These are phyloP conservation scores for Colletotrichum paranaense DNA, from an alignment of 2,329 filamentous ascomycete species.

Conservation along the genomic window DNA sequence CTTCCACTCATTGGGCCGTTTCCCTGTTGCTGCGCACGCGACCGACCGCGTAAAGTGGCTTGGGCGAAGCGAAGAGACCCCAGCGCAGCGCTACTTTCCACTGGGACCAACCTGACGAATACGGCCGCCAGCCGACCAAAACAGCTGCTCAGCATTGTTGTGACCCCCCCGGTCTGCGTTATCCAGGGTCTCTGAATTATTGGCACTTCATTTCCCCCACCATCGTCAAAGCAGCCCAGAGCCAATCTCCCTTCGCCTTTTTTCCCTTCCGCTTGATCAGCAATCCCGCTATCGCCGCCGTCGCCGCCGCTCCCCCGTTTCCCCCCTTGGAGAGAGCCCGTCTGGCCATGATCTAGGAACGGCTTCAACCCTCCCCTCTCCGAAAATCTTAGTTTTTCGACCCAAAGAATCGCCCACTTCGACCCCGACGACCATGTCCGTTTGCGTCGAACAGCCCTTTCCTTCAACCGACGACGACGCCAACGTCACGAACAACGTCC, in stretches of 20 bases:
- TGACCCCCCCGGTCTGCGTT: slow-evolving; percentile 31
- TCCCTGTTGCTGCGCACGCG: slow-evolving; percentile 28
- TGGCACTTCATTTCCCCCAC: slow-evolving; percentile 38
- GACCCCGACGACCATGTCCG: slow-evolving; percentile 27
- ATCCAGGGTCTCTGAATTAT: slow-evolving; percentile 37
- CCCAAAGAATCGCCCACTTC: not conserved
- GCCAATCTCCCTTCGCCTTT: slow-evolving; percentile 33
- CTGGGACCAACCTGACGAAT: slow-evolving; percentile 25
- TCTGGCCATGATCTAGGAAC: slow-evolving; percentile 28
- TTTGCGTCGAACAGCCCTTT: slow-evolving; percentile 33
- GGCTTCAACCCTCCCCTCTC: slow-evolving; percentile 2
- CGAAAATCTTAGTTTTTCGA: slow-evolving; percentile 29
- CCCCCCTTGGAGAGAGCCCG: slow-evolving; percentile 14
- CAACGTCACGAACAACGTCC: slow-evolving; percentile 28
- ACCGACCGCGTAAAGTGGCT: slow-evolving; percentile 36
- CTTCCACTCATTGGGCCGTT: slow-evolving; percentile 15
- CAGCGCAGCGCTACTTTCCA: slow-evolving; percentile 31
- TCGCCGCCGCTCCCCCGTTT: not conserved
- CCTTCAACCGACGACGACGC: slow-evolving; percentile 29
- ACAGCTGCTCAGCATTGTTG: slow-evolving; percentile 24
- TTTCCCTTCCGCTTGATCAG: slow-evolving; percentile 19
- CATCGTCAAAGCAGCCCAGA: slow-evolving; percentile 33
- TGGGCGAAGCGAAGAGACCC: slow-evolving; percentile 33
- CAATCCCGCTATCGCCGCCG: slow-evolving; percentile 24
- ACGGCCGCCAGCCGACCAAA: slow-evolving; percentile 27